phyloP scores from a whole-genome alignment of 2,329 filamentous ascomycete species.

The Xylaria hypoxylon region DNA sequence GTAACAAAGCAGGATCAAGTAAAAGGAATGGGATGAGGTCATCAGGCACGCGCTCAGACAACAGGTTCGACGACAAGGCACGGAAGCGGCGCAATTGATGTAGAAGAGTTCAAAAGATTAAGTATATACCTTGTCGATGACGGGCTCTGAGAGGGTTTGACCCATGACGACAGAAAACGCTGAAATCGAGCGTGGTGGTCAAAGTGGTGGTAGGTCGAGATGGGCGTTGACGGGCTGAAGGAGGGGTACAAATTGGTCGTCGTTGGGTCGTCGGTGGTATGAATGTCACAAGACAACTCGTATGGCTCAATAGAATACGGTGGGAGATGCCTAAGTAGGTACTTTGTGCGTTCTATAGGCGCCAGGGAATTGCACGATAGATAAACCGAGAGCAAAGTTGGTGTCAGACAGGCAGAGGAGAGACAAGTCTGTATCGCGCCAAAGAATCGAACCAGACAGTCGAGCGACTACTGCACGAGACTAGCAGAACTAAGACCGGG shows the following conservation, averaged over 20 bases:
- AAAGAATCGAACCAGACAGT: constrained; percentile 32
- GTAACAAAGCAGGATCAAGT: background rate
- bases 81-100: constrained; percentile 43
- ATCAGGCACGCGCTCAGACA: constrained; percentile 40
- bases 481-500: constrained; percentile 25
- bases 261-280: constrained; percentile 39
- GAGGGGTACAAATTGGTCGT: constrained; percentile 38
- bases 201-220: constrained; percentile 43
- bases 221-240: constrained; percentile 44
- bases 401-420: constrained; percentile 21
- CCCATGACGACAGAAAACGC: constrained; percentile 74
- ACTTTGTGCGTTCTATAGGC: constrained; percentile 11
- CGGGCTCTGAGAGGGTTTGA: constrained; percentile 98
- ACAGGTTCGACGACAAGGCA: constrained; percentile 17
- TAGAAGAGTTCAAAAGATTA: constrained; percentile 40
- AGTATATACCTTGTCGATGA: constrained; percentile 94
- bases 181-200: constrained; percentile 42
- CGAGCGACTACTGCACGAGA: constrained; percentile 31
- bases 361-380: constrained; percentile 21
- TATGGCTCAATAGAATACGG: constrained; percentile 21
- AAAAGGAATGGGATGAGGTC: constrained; percentile 37
- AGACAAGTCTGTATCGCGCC: constrained; percentile 30
- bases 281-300: constrained; percentile 43
- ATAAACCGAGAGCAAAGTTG: constrained; percentile 13
- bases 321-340: background rate